Base-by-base conservation (phyloP, 1,284 basidiomycete genomes). In the Papiliotrema fonsecae region DNA sequence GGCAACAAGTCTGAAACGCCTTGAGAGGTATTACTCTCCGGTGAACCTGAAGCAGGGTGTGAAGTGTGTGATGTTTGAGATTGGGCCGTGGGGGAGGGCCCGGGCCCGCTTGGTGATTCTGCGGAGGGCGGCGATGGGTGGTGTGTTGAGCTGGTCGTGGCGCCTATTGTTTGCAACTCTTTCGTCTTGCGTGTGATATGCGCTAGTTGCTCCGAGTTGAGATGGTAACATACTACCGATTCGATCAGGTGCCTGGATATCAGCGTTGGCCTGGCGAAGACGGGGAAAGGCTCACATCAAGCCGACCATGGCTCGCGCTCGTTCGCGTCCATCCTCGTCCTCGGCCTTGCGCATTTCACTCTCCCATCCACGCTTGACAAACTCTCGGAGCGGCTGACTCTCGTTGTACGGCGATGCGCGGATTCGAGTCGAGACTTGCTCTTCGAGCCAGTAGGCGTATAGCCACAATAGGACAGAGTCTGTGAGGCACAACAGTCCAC, bases 361-460 rank as follows among this genome's bases (percentile, higher is more conserved):
- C 46, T 67, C 62, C 71, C 71, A 73, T 13, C 50, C 42, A 13
- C 38, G 35, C 21, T 54, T 47, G 13, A 72, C 62, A 32, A 60
- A 69, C 26, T 54, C 50, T 18, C 65, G 51, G 48, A 73, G 49
- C 6, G 51, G 56, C 32, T 62, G 54, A 30, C 64, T 57, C 45
- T 62, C 56, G 22, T 47, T 42, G 48, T 66, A 71, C 16, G 61
- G 54, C 22, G 52, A 51, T n/a, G 49, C 39, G 19, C 56, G 51
- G 14, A 64, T 61, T n/a, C 60, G 48, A 6, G 60, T 63, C 5
- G 45, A 49, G 3, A 59, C 61, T 30, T 71, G 66, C 40, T 79
- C 78, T 39, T 77, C 76, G 52, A 74, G 73, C 64, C 73, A 78
- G 56, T 77, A 77, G 21, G 74, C 64, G 54, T 75, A 77, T 16